Evolutionary conservation across 768 basidiomycete species (phyloP).

Genomic region (Dioszegia crocea): DNA sequence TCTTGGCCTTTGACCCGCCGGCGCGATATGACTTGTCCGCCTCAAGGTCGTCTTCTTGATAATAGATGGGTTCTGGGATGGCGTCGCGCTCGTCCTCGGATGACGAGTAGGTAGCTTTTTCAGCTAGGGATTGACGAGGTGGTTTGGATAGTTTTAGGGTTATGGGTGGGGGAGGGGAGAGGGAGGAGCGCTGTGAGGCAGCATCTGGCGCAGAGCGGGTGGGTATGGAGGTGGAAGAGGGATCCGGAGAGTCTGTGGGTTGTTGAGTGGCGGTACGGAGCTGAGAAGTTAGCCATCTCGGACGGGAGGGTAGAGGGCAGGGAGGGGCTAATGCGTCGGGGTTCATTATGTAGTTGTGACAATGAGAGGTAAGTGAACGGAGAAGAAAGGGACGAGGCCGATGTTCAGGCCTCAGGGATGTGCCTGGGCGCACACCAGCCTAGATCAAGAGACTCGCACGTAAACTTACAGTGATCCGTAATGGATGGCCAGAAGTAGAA

Average conservation of each 20-base stretch:
- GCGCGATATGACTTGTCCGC: neutral
- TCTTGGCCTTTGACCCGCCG: neutral
- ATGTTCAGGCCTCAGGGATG: no score
- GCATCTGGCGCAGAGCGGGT: neutral
- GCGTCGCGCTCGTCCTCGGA: slow-evolving; percentile 11
- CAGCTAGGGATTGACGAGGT: slow-evolving; percentile 5
- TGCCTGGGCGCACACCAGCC: no score
- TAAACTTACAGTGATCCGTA: slow-evolving; percentile 18
- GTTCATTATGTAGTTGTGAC: no score
- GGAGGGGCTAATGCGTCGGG: no score
- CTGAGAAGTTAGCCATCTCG: slow-evolving; percentile 1
- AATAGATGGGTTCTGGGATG: neutral
- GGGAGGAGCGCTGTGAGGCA: slow-evolving; percentile 33
- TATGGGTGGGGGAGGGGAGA: slow-evolving; percentile 42
- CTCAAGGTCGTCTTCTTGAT: neutral
- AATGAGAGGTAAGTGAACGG: no score
- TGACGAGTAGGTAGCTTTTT: slow-evolving; percentile 20
- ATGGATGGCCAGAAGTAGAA: slow-evolving; percentile 7
- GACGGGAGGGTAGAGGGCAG: no score
- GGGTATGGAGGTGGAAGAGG: slow-evolving; percentile 23
- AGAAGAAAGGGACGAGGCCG: no score
- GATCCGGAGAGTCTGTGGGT: slow-evolving; percentile 24
- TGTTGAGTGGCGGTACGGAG: slow-evolving; percentile 7
- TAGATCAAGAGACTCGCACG: no score
- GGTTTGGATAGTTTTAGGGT: slow-evolving; percentile 36